A percentile compares a stretch with the other conserved stretches of the same genome.
Conservation (phyloP, 192 early-diverging fungal species). For the Coemansia biformis region DNA sequence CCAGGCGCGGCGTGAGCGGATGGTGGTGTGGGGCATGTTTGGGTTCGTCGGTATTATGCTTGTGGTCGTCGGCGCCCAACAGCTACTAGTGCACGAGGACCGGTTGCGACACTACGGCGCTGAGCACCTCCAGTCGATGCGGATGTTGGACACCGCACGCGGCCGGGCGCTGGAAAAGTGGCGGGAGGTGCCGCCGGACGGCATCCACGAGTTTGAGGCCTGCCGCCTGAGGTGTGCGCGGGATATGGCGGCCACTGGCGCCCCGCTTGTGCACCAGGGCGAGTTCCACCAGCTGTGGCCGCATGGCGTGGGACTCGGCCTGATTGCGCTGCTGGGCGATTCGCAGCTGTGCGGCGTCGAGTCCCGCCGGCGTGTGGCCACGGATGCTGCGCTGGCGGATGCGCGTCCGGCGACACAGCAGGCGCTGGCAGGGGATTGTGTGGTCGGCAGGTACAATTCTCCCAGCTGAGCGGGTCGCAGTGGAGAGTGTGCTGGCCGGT, state of each 20-base stretch:
- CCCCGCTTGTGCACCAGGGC: conserved; percentile 2
- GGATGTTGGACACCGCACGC: conserved; percentile 14
- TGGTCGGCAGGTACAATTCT: conserved; percentile 18
- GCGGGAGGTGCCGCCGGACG: conserved; percentile 30
- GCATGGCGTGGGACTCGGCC: conserved; percentile 30
- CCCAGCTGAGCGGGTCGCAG: no score
- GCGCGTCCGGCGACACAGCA: conserved; percentile 6
- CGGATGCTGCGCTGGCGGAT: conserved; percentile 6
- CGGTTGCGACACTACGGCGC: conserved; percentile 1
- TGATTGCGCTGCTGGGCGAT: conserved; percentile 32
- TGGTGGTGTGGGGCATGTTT: conserved; percentile 11
- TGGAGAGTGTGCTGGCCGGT: no score
- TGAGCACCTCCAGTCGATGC: conserved; percentile 3
- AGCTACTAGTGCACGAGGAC: conserved; percentile 9
- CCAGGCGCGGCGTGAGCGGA: conserved; percentile 6
- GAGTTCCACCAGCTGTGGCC: conserved; percentile 30
- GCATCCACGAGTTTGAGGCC: conserved; percentile 23
- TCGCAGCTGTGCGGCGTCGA: conserved; percentile 28
- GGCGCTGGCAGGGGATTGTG: conserved; percentile 16
- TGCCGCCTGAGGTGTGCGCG: conserved; percentile 5
- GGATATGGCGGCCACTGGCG: neutral
- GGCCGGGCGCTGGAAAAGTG: conserved; percentile 29
- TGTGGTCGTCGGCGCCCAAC: conserved; percentile 7
- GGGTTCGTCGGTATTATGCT: conserved; percentile 22
- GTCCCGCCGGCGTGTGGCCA: conserved; percentile 10